Evolutionary conservation across 148 eudicot species (phyloP).

Genomic region (Arctostaphylos glauca): DNA sequence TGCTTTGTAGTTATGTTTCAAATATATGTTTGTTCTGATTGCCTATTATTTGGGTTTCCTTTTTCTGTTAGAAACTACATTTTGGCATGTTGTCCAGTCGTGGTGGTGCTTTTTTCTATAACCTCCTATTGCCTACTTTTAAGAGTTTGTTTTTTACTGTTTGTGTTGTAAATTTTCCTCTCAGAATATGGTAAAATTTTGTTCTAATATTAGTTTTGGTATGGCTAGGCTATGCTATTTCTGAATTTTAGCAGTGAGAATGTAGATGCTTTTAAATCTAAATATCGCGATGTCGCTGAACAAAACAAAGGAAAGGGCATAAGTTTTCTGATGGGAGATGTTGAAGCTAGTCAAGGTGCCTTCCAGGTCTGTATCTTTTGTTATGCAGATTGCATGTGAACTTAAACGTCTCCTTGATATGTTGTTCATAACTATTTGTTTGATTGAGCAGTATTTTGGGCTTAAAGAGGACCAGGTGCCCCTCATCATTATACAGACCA

Average conservation of each 20-base stretch:
- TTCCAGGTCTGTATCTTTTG: conserved; percentile 57
- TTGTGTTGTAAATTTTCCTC: not conserved
- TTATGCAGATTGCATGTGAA: not conserved
- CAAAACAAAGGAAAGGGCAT: conserved; percentile 73
- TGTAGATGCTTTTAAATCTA: conserved; percentile 61
- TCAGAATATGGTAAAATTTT: not conserved
- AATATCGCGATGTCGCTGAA: conserved; percentile 66
- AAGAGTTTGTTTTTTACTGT: too few species aligned
- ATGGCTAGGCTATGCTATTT: conserved; percentile 79
- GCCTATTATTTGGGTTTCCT: not conserved
- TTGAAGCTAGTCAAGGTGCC: conserved; percentile 82
- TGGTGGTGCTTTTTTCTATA: not conserved
- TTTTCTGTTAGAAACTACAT: not conserved
- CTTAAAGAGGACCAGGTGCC: conserved; percentile 78
- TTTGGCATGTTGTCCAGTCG: not conserved
- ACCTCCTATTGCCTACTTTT: not conserved
- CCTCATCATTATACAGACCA: conserved; percentile 66
- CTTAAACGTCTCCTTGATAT: not conserved
- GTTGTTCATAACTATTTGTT: conserved; percentile 12
- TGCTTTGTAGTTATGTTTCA: not conserved
- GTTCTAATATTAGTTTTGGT: conserved; percentile 3
- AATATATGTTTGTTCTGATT: not conserved
- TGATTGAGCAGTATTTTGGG: conserved; percentile 70
- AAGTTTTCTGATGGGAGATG: conserved; percentile 78
- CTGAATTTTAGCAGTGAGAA: conserved; percentile 60